Evolutionary conservation across 108 stramenopile species (phyloP).

Genomic region (Cyclotella kingstonii): DNA sequence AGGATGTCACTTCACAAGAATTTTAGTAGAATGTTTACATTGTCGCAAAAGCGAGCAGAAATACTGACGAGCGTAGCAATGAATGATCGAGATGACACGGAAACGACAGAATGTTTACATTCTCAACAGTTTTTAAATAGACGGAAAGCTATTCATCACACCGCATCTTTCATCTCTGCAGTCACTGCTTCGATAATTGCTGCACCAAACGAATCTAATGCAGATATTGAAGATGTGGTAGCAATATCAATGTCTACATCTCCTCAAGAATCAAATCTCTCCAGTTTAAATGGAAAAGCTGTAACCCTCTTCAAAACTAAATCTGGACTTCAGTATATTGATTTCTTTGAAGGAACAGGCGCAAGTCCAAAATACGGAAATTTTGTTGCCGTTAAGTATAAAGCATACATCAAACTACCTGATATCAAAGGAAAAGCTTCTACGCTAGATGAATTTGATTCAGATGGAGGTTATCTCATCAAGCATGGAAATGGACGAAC

Average conservation of each 20-base stretch:
- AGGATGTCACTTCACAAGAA: no score
- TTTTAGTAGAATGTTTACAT: no score
- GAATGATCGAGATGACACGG: not conserved
- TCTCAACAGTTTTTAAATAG: no score
- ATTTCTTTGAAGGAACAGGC: slow-evolving; percentile 49
- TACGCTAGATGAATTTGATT: slow-evolving; percentile 62
- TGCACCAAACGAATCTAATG: slow-evolving; percentile 17
- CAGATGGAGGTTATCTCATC: slow-evolving; percentile 53
- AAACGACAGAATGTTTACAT: not conserved
- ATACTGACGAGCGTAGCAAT: not conserved
- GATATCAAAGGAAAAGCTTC: slow-evolving; percentile 43
- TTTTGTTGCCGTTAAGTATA: slow-evolving; percentile 70
- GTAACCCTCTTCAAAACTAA: slow-evolving; percentile 63
- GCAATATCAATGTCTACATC: slow-evolving; percentile 29
- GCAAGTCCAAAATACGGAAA: slow-evolving; percentile 71
- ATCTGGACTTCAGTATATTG: slow-evolving; percentile 84
- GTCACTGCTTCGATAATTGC: slow-evolving; percentile 8
- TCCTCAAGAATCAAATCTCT: slow-evolving; percentile 13
- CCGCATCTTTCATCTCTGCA: slow-evolving; percentile 7
- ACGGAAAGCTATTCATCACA: slow-evolving; percentile 26
- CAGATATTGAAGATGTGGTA: slow-evolving; percentile 52
- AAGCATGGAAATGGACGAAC: slow-evolving; percentile 87
- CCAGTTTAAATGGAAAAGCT: slow-evolving; percentile 22
- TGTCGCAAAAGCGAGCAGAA: no score
- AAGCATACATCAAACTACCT: slow-evolving; percentile 77